Evolutionary conservation across 1,284 basidiomycete species (phyloP), one percentile per base, ranked within the genome.

Genomic region (Sanguinoderma infundibulare): DNA sequence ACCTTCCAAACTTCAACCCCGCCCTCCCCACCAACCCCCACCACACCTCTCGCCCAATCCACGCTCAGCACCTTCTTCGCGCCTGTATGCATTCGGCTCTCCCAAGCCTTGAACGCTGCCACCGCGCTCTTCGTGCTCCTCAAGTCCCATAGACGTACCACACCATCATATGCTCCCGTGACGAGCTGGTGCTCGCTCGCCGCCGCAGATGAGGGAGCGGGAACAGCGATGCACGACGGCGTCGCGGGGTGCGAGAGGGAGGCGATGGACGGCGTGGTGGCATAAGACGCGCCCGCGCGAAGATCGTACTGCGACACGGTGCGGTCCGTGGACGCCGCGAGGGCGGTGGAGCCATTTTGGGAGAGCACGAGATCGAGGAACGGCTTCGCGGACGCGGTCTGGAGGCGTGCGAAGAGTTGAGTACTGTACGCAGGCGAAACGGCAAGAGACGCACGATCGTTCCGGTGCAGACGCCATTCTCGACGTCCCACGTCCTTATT

Each of bases 81-180:
- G 32, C 63, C 51, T 69, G 65, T 63, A 26, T 63, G 51, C 10
- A 66, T 63, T 15, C 65, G 50, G n/a, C 78, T 81, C 3, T 85
- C 82, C 84, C 84, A 87, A 1, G 79, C 82, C 50, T 81, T 83
- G 74, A 96, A 94, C 62, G 81, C 85, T 67, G 89, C 81, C 73
- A 93, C 78, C 0, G 89, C 83, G 10, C 79, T 75, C 68, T 86
- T 86, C 17, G 80, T 77, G 67, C 89, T 92, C 1, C 95, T 82
- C 30, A 95, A 76, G 74, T 98, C 96, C 95, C 95, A 98, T 20
- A 98, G 79, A 28, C 94, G 84, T 2, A 91, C 87, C 0, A 88
- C 78, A 36, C 94, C 93, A 64, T 95, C 92, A 72, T 96, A 95
- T 0, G 90, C 88, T 1, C 93, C 95, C 0, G 87, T 91, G 8